phyloP scores from a whole-genome alignment of 257 asterid species.

The Solanum ossicruentum region DNA sequence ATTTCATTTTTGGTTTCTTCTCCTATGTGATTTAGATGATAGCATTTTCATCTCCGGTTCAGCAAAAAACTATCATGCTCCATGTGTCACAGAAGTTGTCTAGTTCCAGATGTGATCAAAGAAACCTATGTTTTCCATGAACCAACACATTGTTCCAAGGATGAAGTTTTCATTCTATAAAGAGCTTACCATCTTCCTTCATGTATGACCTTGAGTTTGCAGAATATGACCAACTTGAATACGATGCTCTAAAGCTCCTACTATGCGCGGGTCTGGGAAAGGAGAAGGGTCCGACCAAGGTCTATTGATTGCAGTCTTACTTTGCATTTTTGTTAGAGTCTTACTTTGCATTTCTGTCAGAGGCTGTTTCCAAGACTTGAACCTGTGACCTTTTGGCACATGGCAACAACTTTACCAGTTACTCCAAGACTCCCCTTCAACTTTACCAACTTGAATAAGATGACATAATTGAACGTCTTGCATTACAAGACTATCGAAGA shows the following conservation, averaged over 20 bases:
- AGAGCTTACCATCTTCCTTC: background rate
- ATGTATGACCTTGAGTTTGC: background rate
- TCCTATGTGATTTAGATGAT: conserved; percentile 6
- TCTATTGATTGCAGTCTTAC: no score
- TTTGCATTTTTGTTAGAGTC: no score
- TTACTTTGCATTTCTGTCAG: no score
- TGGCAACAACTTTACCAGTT: no score
- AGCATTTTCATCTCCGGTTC: no score
- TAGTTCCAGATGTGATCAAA: background rate
- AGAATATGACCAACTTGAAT: background rate
- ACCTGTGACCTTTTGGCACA: no score
- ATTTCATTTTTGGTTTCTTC: conserved; percentile 41
- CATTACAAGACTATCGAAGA: background rate
- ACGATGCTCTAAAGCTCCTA: background rate
- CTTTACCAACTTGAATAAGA: background rate
- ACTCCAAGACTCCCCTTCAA: no score
- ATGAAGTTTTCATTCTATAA: background rate
- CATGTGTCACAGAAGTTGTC: background rate
- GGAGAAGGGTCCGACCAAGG: no score
- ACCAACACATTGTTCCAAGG: background rate
- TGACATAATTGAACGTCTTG: background rate
- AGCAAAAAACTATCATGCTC: background rate
- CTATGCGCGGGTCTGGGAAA: no score
- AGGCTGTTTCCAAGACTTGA: no score
- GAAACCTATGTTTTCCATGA: background rate